Evolutionary conservation across 371 early-diverging fungal genomes (phyloP).

Genomic region (Apophysomyces trapeziformis): DNA sequence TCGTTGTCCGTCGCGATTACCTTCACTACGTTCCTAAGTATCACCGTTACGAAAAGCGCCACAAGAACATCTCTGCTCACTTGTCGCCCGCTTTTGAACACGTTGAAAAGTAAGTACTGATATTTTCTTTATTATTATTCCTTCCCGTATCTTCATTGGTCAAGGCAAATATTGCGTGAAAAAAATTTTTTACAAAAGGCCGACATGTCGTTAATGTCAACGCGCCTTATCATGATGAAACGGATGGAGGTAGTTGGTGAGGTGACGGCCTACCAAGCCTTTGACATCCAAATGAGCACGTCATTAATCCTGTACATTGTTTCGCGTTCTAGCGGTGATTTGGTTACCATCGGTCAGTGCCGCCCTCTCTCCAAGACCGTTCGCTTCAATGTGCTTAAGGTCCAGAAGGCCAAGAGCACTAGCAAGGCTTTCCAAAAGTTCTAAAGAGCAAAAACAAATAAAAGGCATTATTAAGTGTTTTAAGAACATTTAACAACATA

Average conservation of each 20-base stretch:
- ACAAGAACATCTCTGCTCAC: slow-evolving; percentile 99
- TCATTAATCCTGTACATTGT: background rate
- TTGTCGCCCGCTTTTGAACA: slow-evolving; percentile 97
- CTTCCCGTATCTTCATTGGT: slow-evolving; percentile 10
- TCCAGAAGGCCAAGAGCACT: slow-evolving; percentile 84
- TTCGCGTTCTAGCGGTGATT: slow-evolving; percentile 70
- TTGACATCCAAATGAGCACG: slow-evolving; percentile 32
- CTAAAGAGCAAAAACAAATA: slow-evolving; percentile 52
- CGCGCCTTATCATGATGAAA: slow-evolving; percentile 14
- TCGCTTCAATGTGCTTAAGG: slow-evolving; percentile 98
- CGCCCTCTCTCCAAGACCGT: slow-evolving; percentile 97
- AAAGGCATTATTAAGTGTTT: background rate
- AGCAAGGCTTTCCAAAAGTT: slow-evolving; percentile 95
- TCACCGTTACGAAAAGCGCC: slow-evolving; percentile 99
- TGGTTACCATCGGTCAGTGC: slow-evolving; percentile 97
- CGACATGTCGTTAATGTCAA: slow-evolving; percentile 1
- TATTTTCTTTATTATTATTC: slow-evolving; percentile 8
- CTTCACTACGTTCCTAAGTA: slow-evolving; percentile 99
- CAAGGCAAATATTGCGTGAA: too few relatives aligned
- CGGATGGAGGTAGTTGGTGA: slow-evolving; percentile 54
- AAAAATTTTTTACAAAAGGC: background rate
- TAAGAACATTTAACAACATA: too few relatives aligned
- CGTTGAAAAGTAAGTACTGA: slow-evolving; percentile 56
- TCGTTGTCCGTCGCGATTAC: slow-evolving; percentile 97
- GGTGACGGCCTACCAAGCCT: slow-evolving; percentile 57